Percentiles rank a stretch among this genome's conserved stretches.
Evolutionary conservation across 2,329 filamentous ascomycete species (phyloP).

Genomic region (Phialemonium atrogriseum): DNA sequence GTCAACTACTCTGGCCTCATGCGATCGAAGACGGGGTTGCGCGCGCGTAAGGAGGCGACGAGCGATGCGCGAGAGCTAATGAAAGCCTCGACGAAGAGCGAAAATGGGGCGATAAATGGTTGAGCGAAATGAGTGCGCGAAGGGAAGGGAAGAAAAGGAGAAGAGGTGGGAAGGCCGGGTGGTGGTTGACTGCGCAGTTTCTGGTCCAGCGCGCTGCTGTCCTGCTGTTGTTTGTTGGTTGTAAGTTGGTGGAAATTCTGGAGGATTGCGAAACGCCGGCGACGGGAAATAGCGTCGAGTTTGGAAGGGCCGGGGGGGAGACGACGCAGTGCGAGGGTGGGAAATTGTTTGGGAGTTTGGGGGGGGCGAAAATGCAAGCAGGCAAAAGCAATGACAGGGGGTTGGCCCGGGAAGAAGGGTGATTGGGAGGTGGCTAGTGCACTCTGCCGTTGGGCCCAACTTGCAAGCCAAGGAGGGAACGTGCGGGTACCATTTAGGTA

Average conservation of each 20-base stretch:
- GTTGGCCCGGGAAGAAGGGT: no score
- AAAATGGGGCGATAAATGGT: conserved; percentile 15
- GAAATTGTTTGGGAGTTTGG: conserved; percentile 18
- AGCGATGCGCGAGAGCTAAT: conserved; percentile 36
- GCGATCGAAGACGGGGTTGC: conserved; percentile 9
- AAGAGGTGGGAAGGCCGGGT: conserved; percentile 13
- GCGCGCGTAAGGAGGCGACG: conserved; percentile 4
- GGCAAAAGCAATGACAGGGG: no score
- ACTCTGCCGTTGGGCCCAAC: no score
- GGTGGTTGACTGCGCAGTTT: conserved; percentile 10
- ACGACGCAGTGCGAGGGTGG: conserved; percentile 12
- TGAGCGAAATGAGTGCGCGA: conserved; percentile 22
- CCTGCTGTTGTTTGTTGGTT: conserved; percentile 14
- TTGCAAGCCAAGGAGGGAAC: no score
- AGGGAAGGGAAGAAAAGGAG: conserved; percentile 17
- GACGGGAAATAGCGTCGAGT: conserved; percentile 1
- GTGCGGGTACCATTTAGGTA: no score
- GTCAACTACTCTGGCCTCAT: conserved; percentile 1
- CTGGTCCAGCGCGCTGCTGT: conserved; percentile 8
- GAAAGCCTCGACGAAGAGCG: conserved; percentile 27
- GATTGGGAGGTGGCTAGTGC: no score
- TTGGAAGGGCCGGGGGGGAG: no score
- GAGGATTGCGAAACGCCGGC: conserved; percentile 6
- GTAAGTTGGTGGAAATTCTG: conserved; percentile 16
- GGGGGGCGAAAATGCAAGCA: conserved; percentile 13